phyloP scores from a whole-genome alignment of 2,329 filamentous ascomycete species.

The Didymella sp. region DNA sequence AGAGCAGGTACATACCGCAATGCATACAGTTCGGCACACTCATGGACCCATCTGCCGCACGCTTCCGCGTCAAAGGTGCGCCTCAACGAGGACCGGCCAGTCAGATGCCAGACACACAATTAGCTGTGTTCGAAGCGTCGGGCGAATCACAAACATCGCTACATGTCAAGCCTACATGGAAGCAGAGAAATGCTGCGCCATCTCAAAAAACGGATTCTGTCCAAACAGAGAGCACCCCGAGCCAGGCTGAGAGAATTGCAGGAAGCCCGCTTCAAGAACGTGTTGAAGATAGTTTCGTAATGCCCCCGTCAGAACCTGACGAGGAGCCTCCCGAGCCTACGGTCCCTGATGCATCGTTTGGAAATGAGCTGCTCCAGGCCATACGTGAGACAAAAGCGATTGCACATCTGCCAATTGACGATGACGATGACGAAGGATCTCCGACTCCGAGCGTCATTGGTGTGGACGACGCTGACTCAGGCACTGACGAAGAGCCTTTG shows the following conservation, averaged over 20 bases:
- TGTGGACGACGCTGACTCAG: conserved; percentile 25
- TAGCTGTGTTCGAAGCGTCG: conserved; percentile 1
- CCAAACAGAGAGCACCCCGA: conserved; percentile 41
- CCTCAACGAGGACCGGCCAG: conserved; percentile 26
- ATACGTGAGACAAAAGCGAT: conserved; percentile 69
- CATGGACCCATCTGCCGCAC: conserved; percentile 62
- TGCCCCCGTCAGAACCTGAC: conserved; percentile 18
- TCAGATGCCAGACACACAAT: background rate
- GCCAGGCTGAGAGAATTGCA: conserved; percentile 10
- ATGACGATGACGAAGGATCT: conserved; percentile 46
- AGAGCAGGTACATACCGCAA: conserved; percentile 45
- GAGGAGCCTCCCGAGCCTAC: background rate
- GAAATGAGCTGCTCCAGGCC: conserved; percentile 67
- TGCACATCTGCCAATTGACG: conserved; percentile 61
- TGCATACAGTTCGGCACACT: conserved; percentile 52
- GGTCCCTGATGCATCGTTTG: conserved; percentile 14
- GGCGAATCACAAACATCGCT: conserved; percentile 50
- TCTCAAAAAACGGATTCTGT: conserved; percentile 49
- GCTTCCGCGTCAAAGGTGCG: conserved; percentile 66
- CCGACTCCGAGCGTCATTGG: conserved; percentile 35
- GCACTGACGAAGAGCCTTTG: conserved; percentile 31
- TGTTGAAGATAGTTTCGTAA: conserved; percentile 43
- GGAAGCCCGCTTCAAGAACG: conserved; percentile 24
- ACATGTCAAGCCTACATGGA: conserved; percentile 58
- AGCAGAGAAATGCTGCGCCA: conserved; percentile 49